Base-by-base conservation (phyloP, 1,139 yeast genomes). In the Magnusiomyces magnusii region DNA sequence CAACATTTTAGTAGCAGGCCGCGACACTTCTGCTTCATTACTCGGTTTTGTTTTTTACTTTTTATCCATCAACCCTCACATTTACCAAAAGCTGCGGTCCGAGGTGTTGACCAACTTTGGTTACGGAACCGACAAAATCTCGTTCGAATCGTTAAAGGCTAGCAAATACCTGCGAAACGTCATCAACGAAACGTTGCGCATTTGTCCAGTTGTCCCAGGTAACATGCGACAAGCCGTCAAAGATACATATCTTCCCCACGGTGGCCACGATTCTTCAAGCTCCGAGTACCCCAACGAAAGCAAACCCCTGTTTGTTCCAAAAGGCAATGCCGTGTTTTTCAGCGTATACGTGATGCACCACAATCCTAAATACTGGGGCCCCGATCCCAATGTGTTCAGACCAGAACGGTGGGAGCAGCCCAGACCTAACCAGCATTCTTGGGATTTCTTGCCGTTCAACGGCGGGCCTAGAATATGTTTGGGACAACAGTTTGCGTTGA, bases 381-480 rank as follows among this genome's bases (percentile, higher is more conserved):
- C 73, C 79, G 83, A 81, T 63, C 77, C 83, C 9, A 62, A 65
- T 5, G 78, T 67, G 50, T 81, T 78, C 69, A 71, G 73, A 57
- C 85, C 85, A 3, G 85, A 81, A 62, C 73, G 84, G 64, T 81
- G 84, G 84, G 42, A 47, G 62, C 60, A 59, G 52, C 1, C 21
- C 36, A 27, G 51, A 3, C 39, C 57, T 63, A 80, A 71, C 66
- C 41, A 60, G 63, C 27, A 62, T 62, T 17, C 63, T 10, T 72
- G 75, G 75, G 71, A 67, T n/a, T 72, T 66, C 59, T 60, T 71
- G 44, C 75, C 75, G 2, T 81, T 80, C 73, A 80, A 80, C 64
- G 85, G 85, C 47, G 85, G 85, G 21, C 85, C 85, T 51, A 74
- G 85, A 60, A 80, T 81, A 62, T 81, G 85, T 63, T 71, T 82